A percentile compares a stretch with the other conserved stretches of the same genome.
These are phyloP conservation scores for Kokia cookei DNA, from an alignment of 441 rosid genomes.

Conservation along the genomic window DNA sequence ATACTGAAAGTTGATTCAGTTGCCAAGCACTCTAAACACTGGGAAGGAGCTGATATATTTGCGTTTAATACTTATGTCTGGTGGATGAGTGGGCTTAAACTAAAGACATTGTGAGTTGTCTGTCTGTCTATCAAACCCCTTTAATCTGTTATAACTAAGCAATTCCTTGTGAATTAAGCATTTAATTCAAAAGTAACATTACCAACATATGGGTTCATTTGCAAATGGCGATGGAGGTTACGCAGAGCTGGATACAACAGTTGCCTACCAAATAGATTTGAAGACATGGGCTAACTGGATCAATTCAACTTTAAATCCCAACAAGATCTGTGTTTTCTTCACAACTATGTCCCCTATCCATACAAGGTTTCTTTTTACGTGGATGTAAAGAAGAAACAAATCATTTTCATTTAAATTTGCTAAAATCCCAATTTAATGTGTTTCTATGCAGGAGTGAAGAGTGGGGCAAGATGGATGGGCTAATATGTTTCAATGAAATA, in stretches of 20 bases:
- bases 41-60: conserved; percentile 72
- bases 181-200: not conserved
- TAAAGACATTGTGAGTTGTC: conserved; percentile 46
- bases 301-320: conserved; percentile 72
- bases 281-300: conserved; percentile 97
- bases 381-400: not conserved
- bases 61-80: conserved; percentile 83
- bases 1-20: conserved; percentile 73
- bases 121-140: not conserved
- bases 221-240: conserved; percentile 67
- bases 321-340: conserved; percentile 76
- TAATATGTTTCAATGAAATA: conserved; percentile 82
- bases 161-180: not conserved
- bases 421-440: not conserved
- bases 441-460: conserved; percentile 47
- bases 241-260: conserved; percentile 48
- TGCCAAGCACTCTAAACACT: conserved; percentile 53
- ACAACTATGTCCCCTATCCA: conserved; percentile 91
- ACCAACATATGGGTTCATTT: conserved; percentile 70
- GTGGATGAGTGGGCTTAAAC: conserved; percentile 82
- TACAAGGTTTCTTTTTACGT: conserved; percentile 37
- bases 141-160: not conserved
- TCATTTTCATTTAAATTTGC: not conserved
- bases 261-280: conserved; percentile 65
- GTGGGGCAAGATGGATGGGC: conserved; percentile 58